Conservation (phyloP, 1,139 yeast genomes). For the Taphrina populina region DNA sequence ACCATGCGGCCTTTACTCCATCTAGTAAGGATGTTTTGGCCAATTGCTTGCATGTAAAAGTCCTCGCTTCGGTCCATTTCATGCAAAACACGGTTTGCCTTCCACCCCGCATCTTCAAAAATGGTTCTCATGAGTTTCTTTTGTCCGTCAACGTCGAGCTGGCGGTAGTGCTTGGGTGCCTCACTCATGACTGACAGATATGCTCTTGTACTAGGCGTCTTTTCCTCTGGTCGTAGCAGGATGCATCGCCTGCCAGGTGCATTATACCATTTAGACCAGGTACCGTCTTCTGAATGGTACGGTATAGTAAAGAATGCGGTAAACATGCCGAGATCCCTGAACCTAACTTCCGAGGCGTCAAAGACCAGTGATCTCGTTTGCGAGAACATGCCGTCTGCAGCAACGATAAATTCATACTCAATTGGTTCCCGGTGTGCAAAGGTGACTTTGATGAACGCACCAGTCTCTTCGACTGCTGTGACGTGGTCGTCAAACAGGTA, state of each 20-base stretch:
- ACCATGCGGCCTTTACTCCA: constrained; percentile 19
- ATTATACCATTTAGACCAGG: constrained; percentile 6
- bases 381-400: constrained; percentile 13
- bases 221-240: constrained; percentile 10
- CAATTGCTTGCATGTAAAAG: constrained; percentile 13
- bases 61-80: constrained; percentile 13
- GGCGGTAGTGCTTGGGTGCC: not conserved
- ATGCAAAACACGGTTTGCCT: not conserved
- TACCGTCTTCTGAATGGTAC: constrained; percentile 15
- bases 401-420: constrained; percentile 2
- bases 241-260: not conserved
- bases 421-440: not conserved
- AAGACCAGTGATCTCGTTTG: constrained; percentile 4
- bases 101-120: not conserved
- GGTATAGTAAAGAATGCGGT: constrained; percentile 18
- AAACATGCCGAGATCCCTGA: not conserved
- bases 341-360: not conserved
- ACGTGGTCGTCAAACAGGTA: constrained; percentile 6
- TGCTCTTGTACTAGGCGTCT: constrained; percentile 3
- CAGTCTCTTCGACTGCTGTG: constrained; percentile 1
- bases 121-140: not conserved
- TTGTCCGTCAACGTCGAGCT: not conserved
- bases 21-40: not conserved
- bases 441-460: constrained; percentile 5
- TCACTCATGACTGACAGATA: not conserved